phyloP scores from a whole-genome alignment of 2,329 filamentous ascomycete genomes.

The Exophiala aquamarina region DNA sequence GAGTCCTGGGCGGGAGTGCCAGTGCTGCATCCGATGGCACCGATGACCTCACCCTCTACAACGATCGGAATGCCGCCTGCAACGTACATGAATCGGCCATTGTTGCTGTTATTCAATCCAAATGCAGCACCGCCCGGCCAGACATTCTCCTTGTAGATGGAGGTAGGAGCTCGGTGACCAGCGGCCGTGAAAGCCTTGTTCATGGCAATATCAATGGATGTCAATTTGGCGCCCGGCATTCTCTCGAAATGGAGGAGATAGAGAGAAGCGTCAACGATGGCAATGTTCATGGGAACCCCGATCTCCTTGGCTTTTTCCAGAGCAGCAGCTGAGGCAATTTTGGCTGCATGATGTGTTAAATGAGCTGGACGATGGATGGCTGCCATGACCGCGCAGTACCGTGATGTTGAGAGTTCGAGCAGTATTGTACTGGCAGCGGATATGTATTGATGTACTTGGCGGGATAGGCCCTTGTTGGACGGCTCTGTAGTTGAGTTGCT shows the following conservation, averaged over 20 bases:
- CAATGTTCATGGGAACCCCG: conserved; percentile 30
- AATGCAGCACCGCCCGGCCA: conserved; percentile 55
- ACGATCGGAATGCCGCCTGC: conserved; percentile 55
- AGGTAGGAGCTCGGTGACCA: conserved; percentile 53
- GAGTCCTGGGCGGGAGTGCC: conserved; percentile 56
- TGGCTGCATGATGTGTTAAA: conserved; percentile 27
- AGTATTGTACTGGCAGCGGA: background rate
- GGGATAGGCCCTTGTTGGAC: background rate
- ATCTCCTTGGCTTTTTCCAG: conserved; percentile 25
- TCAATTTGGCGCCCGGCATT: conserved; percentile 53
- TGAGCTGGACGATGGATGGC: conserved; percentile 25
- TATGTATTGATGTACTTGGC: background rate
- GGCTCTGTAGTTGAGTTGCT: background rate
- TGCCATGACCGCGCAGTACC: conserved; percentile 8
- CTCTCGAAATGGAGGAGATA: conserved; percentile 45
- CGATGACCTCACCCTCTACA: conserved; percentile 50
- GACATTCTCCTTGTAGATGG: conserved; percentile 54
- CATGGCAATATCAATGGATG: conserved; percentile 55
- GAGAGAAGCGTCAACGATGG: conserved; percentile 29
- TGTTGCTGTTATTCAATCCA: conserved; percentile 50
- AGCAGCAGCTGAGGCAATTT: conserved; percentile 26
- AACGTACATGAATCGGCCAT: conserved; percentile 54
- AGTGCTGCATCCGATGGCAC: conserved; percentile 56
- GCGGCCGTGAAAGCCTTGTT: conserved; percentile 57
- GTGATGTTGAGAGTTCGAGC: background rate